These are phyloP conservation scores for Dentipellis fragilis DNA, from an alignment of 768 basidiomycete genomes.

Conservation along the genomic window DNA sequence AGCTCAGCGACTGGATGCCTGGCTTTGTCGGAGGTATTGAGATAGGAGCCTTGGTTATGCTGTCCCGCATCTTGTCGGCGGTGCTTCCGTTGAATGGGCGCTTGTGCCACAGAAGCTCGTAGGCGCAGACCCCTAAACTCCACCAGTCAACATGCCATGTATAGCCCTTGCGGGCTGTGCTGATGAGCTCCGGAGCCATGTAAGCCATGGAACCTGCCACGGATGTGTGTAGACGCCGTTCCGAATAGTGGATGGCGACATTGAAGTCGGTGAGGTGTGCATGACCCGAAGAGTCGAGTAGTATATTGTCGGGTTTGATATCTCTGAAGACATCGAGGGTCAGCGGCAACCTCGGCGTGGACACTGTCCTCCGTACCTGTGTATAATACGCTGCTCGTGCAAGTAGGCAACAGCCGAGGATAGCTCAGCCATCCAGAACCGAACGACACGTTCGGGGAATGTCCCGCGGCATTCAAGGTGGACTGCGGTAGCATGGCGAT, in stretches of 20 bases:
- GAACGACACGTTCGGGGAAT: conserved; percentile 63
- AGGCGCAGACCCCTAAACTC: conserved; percentile 86
- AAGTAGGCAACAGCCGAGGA: conserved; percentile 80
- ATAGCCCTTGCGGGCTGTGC: conserved; percentile 69
- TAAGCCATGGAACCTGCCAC: conserved; percentile 99
- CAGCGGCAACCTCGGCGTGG: conserved; percentile 1
- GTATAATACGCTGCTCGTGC: conserved; percentile 86
- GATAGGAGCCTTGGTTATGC: conserved; percentile 74
- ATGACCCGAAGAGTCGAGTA: conserved; percentile 88
- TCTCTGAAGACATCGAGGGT: conserved; percentile 43
- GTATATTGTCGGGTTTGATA: conserved; percentile 94
- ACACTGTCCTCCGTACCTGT: conserved; percentile 53
- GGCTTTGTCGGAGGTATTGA: conserved; percentile 49
- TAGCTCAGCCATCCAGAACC: conserved; percentile 87
- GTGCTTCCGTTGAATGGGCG: conserved; percentile 85
- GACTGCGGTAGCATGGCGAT: conserved; percentile 34
- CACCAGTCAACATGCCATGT: conserved; percentile 93
- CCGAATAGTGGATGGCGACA: conserved; percentile 96
- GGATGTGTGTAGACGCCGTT: conserved; percentile 77
- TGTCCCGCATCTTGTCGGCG: conserved; percentile 78
- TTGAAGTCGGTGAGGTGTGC: conserved; percentile 99
- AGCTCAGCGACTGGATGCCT: conserved; percentile 41
- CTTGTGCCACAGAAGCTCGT: conserved; percentile 75
- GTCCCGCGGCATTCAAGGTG: conserved; percentile 67
- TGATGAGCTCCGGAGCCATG: conserved; percentile 96